phyloP scores from a whole-genome alignment of 352 stramenopile species.

The Achlya hypogyna region DNA sequence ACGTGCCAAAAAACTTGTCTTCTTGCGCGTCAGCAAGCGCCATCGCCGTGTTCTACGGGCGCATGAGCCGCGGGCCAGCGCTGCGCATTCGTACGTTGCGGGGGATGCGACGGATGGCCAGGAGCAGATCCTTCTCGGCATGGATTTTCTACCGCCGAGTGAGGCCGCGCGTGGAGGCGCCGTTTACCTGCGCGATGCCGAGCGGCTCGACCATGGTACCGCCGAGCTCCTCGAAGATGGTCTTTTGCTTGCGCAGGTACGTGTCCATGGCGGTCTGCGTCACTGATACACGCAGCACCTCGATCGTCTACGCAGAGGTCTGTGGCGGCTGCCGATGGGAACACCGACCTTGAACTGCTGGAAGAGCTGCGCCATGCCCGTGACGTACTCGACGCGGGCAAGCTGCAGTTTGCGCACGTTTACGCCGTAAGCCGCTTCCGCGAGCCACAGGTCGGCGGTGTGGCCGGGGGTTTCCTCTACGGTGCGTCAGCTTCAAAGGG shows the following conservation, averaged over 20 bases:
- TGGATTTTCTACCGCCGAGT: constrained; percentile 49
- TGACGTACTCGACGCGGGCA: constrained; percentile 67
- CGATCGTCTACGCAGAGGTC: constrained; percentile 30
- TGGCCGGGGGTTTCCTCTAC: constrained; percentile 15
- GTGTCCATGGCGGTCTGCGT: constrained; percentile 67
- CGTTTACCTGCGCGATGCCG: constrained; percentile 42
- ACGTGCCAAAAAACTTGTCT: constrained; percentile 43
- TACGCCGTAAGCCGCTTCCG: constrained; percentile 63
- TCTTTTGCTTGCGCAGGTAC: constrained; percentile 74
- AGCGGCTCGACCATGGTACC: constrained; percentile 58
- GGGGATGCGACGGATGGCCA: constrained; percentile 69
- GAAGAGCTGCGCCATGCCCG: constrained; percentile 69
- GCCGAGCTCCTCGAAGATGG: constrained; percentile 60
- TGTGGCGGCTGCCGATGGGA: not conserved
- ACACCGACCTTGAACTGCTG: constrained; percentile 60
- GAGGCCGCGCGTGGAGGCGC: not conserved
- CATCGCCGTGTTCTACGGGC: constrained; percentile 51
- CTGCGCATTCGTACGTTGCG: constrained; percentile 49
- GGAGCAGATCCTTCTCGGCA: constrained; percentile 62
- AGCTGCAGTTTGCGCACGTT: constrained; percentile 57
- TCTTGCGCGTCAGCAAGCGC: constrained; percentile 54
- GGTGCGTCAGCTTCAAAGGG: not conserved
- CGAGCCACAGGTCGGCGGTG: constrained; percentile 56
- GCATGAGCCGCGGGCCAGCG: not conserved
- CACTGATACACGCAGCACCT: constrained; percentile 56